These are phyloP conservation scores for Aspergillus nomiae DNA, from an alignment of 2,329 filamentous ascomycete genomes.

Conservation along the genomic window DNA sequence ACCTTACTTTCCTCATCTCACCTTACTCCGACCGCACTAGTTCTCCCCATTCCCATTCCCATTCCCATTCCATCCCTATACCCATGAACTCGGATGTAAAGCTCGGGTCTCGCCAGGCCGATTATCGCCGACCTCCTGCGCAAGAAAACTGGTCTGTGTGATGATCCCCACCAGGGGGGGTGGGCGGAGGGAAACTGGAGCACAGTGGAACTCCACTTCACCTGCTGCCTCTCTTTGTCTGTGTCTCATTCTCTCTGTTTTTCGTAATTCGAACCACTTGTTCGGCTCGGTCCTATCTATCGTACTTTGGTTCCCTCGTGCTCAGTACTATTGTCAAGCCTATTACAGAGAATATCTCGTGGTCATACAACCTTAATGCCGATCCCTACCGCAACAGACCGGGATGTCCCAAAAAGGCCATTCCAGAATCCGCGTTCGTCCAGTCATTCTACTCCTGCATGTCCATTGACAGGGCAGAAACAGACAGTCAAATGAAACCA, in stretches of 20 bases:
- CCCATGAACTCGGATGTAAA: not conserved
- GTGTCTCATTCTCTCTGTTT: too few species aligned
- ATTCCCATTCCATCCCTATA: not conserved
- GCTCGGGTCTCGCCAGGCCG: not conserved
- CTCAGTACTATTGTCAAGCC: not conserved
- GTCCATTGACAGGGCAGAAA: not conserved
- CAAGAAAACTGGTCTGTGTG: not conserved
- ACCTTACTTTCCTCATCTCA: not conserved
- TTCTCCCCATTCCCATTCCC: too few species aligned
- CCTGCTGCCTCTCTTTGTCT: too few species aligned
- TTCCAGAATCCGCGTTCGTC: not conserved
- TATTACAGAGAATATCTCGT: not conserved
- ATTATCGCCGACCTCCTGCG: not conserved
- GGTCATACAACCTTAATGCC: not conserved
- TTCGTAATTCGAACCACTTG: not conserved
- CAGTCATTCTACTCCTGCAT: not conserved
- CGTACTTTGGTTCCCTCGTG: not conserved
- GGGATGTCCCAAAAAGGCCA: not conserved
- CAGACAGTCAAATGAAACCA: not conserved
- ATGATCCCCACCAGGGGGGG: not conserved
- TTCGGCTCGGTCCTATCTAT: not conserved
- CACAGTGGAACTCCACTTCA: too few species aligned
- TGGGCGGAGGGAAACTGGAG: too few species aligned
- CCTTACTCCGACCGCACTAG: not conserved
- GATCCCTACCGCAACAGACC: not conserved